A percentile compares a stretch with the other conserved stretches of the same genome.
Conservation (phyloP, 2,329 filamentous ascomycete genomes). For the Aspergillus sp. region DNA sequence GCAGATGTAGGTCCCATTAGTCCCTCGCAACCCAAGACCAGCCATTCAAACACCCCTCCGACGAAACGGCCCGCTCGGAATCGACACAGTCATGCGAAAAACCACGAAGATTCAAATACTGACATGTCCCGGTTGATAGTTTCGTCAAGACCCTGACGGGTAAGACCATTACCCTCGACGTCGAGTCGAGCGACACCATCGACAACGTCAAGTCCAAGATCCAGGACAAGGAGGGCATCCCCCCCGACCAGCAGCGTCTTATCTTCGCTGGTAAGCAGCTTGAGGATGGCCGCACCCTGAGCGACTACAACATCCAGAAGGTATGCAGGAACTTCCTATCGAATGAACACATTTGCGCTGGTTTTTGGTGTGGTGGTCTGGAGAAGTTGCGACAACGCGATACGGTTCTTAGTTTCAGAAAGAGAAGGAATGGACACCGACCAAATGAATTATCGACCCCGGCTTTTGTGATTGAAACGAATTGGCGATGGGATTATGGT, state of each 20-base stretch:
- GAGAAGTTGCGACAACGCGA: conserved; percentile 4
- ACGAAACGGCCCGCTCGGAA: conserved; percentile 4
- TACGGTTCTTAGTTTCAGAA: background rate
- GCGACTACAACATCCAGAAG: conserved; percentile 99
- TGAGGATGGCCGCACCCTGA: conserved; percentile 94
- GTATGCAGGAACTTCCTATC: conserved; percentile 51
- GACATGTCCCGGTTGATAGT: conserved; percentile 53
- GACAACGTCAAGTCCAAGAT: conserved; percentile 99
- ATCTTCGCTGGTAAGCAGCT: conserved; percentile 99
- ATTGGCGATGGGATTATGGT: background rate
- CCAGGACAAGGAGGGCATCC: conserved; percentile 99
- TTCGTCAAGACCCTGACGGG: conserved; percentile 99
- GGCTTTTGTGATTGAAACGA: background rate
- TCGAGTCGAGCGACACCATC: conserved; percentile 98
- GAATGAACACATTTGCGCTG: background rate
- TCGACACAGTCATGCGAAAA: conserved; percentile 7
- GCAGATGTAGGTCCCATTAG: conserved; percentile 75
- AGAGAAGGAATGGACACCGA: background rate
- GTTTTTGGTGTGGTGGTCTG: conserved; percentile 8
- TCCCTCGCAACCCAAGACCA: conserved; percentile 20
- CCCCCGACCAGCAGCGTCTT: conserved; percentile 95
- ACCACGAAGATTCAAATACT: conserved; percentile 14
- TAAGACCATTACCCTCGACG: conserved; percentile 99
- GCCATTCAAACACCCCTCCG: conserved; percentile 13
- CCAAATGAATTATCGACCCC: background rate